Evolutionary conservation across 495 filamentous ascomycete species (phyloP), one percentile per base, ranked within the genome.

Genomic region (Lindgomyces ingoldianus): DNA sequence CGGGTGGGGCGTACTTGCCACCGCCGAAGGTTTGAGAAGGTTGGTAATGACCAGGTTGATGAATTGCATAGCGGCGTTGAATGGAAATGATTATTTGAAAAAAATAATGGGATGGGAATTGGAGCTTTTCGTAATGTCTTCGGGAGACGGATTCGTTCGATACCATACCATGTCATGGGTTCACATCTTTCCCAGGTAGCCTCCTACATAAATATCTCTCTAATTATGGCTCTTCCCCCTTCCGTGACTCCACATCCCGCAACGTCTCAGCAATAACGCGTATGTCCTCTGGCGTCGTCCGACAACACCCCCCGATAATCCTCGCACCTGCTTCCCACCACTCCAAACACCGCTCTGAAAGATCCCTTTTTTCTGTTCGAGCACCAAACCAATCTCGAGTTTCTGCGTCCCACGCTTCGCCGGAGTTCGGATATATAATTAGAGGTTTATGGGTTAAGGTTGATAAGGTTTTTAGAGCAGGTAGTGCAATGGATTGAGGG

Each of bases 1-100:
- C 91, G 11, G 92, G 86, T 29, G 91, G 94, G 29, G 92, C 89
- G 60, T 97, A 91, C 76, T 71, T 91, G 68, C 88, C 87, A 1
- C 54, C 54, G 9, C 48, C 48, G n/a, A 52, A 52, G 48, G 48
- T 27, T n/a, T 52, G 48, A 52, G 48, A 24, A 18, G 4, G 45
- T 48, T 8, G n/a, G n/a, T n/a, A n/a, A n/a, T n/a, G n/a, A n/a
- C n/a, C n/a, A n/a, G n/a, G n/a, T 48, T 8, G 18, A 4, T 39
- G 33, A 6, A 14, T 39, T 39, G 14, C 33, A 39, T 39, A 14
- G 33, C 14, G 33, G 33, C 33, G 33, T 39, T 39, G 33, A 14
- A 6, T 39, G 33, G 14, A 39, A 47, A 47, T 39, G 14, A 39
- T 14, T 39, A 14, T 14, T 14, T 39, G 33, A 6, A 39, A 14